phyloP scores from a whole-genome alignment of 2,329 filamentous ascomycete species.

The Geosmithia morbida region DNA sequence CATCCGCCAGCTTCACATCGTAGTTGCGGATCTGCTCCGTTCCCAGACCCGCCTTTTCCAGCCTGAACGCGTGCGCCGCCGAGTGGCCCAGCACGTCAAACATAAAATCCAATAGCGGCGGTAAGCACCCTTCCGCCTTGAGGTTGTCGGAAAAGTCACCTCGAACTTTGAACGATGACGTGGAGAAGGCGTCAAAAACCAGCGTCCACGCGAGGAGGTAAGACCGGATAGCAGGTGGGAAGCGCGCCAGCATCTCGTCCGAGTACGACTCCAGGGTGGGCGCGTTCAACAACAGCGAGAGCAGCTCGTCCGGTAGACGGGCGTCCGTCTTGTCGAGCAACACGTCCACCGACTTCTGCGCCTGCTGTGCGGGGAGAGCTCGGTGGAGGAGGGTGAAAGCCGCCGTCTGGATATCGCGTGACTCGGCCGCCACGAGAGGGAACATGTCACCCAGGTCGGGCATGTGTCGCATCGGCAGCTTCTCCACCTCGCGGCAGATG shows the following conservation, averaged over 20 bases:
- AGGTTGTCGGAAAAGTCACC: constrained; percentile 68
- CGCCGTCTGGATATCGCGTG: constrained; percentile 60
- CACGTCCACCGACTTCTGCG: constrained; percentile 67
- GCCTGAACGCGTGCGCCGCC: constrained; percentile 56
- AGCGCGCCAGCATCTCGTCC: constrained; percentile 49
- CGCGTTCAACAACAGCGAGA: constrained; percentile 69
- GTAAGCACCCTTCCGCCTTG: constrained; percentile 56
- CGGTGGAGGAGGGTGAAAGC: constrained; percentile 70
- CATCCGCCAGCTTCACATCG: constrained; percentile 33
- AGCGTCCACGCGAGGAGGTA: constrained; percentile 86
- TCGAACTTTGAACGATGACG: constrained; percentile 69
- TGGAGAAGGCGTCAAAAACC: constrained; percentile 71
- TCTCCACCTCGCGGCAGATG: constrained; percentile 53
- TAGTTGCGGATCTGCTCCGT: constrained; percentile 40
- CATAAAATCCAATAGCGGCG: constrained; percentile 59
- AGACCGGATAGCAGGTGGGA: constrained; percentile 56
- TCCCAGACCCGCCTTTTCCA: constrained; percentile 53
- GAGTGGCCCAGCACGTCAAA: constrained; percentile 78
- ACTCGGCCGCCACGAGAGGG: constrained; percentile 60
- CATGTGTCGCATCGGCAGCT: constrained; percentile 46
- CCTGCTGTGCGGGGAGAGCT: constrained; percentile 64
- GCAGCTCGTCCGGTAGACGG: constrained; percentile 66
- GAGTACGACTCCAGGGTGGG: constrained; percentile 56
- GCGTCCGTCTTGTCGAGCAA: constrained; percentile 59
- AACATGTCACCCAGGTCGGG: constrained; percentile 57